Evolutionary conservation across 1,139 yeast species (phyloP).

Genomic region (Hansenula lynferdii): DNA sequence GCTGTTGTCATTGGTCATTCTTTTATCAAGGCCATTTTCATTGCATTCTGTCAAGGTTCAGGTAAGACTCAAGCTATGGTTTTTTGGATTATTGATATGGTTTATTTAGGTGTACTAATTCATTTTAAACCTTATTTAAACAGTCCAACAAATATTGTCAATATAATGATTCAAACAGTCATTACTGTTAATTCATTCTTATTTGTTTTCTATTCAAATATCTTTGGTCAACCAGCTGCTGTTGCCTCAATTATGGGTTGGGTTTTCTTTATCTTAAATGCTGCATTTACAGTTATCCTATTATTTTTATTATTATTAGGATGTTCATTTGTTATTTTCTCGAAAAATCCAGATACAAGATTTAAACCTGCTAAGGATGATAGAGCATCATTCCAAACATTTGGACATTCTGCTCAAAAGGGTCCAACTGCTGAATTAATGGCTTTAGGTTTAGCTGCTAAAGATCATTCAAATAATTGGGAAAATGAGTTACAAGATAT

Average conservation of each 20-base stretch:
- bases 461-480: slow-evolving; percentile 68
- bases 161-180: slow-evolving; percentile 60
- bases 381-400: slow-evolving; percentile 74
- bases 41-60: slow-evolving; percentile 63
- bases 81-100: slow-evolving; percentile 60
- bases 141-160: slow-evolving; percentile 64
- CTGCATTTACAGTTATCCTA: slow-evolving; percentile 66
- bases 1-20: slow-evolving; percentile 49
- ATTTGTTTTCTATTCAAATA: slow-evolving; percentile 67
- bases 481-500: slow-evolving; percentile 46
- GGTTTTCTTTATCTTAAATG: slow-evolving; percentile 73
- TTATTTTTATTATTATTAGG: slow-evolving; percentile 57
- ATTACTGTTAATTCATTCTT: slow-evolving; percentile 66
- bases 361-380: slow-evolving; percentile 83
- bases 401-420: slow-evolving; percentile 25
- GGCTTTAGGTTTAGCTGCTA: slow-evolving; percentile 67
- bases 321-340: slow-evolving; percentile 48
- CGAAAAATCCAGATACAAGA: slow-evolving; percentile 79
- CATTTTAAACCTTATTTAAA: slow-evolving; percentile 63
- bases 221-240: slow-evolving; percentile 62
- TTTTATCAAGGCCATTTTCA: slow-evolving; percentile 55
- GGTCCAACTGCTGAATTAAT: slow-evolving; percentile 52
- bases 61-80: slow-evolving; percentile 69
- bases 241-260: slow-evolving; percentile 78
- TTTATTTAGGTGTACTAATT: slow-evolving; percentile 53